phyloP scores from a whole-genome alignment of 257 asterid species.

The Voacanga thouarsii region DNA sequence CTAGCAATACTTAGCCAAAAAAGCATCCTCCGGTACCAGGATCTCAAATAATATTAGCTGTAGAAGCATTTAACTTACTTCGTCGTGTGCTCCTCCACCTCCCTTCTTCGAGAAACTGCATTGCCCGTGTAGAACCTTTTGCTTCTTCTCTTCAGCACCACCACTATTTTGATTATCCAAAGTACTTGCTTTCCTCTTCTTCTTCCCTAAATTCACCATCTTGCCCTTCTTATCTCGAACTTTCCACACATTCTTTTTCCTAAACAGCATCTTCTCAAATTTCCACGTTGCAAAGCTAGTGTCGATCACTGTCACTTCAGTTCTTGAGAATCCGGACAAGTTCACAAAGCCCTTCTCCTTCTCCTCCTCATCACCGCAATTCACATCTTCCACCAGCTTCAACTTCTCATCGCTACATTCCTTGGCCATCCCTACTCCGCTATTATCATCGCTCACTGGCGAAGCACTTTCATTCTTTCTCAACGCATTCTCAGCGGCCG shows the following conservation, averaged over 20 bases:
- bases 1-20: neutral
- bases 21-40: neutral
- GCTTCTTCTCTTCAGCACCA: constrained; percentile 40
- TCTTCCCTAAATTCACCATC: constrained; percentile 28
- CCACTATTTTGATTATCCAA: constrained; percentile 21
- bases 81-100: constrained; percentile 27
- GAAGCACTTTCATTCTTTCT: constrained; percentile 18
- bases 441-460: constrained; percentile 31
- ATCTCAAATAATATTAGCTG: neutral
- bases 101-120: constrained; percentile 24
- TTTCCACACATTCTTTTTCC: constrained; percentile 86
- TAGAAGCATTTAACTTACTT: constrained; percentile 39
- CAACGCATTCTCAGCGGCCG: constrained; percentile 22
- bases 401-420: constrained; percentile 13
- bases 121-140: constrained; percentile 32
- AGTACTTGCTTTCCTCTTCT: constrained; percentile 42
- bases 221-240: constrained; percentile 65
- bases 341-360: constrained; percentile 33
- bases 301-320: constrained; percentile 85
- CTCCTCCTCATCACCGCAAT: constrained; percentile 22
- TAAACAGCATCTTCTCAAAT: constrained; percentile 70
- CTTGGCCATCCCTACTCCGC: constrained; percentile 43
- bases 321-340: constrained; percentile 67
- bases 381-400: constrained; percentile 25
- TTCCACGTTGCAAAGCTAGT: constrained; percentile 85